Conservation (phyloP, 1,139 yeast genomes). For the Pichia sp. region DNA sequence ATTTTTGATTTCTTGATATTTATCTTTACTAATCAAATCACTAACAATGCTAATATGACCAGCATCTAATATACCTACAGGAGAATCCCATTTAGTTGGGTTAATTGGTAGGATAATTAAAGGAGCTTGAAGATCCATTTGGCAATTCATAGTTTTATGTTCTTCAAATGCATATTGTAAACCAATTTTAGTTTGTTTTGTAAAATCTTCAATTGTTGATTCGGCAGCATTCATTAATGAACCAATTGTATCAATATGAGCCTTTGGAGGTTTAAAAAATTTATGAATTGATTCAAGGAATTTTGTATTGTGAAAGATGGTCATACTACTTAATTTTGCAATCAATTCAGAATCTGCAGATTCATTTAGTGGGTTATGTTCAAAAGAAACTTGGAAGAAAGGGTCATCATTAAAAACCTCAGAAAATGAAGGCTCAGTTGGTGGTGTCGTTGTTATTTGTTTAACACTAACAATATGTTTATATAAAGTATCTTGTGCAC, state of each 20-base stretch:
- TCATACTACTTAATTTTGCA: constrained; percentile 78
- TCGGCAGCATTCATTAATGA: constrained; percentile 95
- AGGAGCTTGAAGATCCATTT: constrained; percentile 90
- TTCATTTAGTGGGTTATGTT: constrained; percentile 77
- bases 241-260: constrained; percentile 82
- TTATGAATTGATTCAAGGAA: constrained; percentile 68
- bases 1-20: constrained; percentile 63
- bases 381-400: constrained; percentile 77
- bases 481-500: constrained; percentile 65
- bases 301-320: constrained; percentile 77
- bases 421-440: neutral
- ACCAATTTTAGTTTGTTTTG: constrained; percentile 86
- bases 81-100: constrained; percentile 72
- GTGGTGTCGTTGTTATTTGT: constrained; percentile 37
- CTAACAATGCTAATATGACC: constrained; percentile 87
- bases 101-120: constrained; percentile 83
- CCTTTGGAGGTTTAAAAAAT: constrained; percentile 83
- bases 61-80: constrained; percentile 90
- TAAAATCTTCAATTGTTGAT: constrained; percentile 85
- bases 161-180: constrained; percentile 90
- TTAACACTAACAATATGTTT: constrained; percentile 88
- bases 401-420: constrained; percentile 35
- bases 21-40: constrained; percentile 69
- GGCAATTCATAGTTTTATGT: constrained; percentile 81
- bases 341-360: constrained; percentile 73